A percentile compares a stretch with the other conserved stretches of the same genome.
Evolutionary conservation across 2,329 filamentous ascomycete species (phyloP).

Genomic region (Dactylellina drechsleri): DNA sequence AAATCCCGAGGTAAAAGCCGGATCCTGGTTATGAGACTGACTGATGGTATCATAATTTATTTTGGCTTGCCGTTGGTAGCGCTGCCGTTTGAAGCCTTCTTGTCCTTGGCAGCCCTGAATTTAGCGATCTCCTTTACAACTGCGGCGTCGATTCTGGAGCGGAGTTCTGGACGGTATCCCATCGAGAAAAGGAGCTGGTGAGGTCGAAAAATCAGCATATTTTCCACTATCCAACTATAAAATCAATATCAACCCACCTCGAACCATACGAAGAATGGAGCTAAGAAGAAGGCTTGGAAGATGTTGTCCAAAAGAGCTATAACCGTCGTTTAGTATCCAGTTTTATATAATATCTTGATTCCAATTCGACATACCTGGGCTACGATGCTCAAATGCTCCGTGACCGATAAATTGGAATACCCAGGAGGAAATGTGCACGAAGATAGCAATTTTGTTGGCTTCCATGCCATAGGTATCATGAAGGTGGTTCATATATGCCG

Average conservation of each 20-base stretch:
- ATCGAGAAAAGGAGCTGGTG: conserved; percentile 76
- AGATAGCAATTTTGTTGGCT: conserved; percentile 74
- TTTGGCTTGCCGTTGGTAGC: conserved; percentile 49
- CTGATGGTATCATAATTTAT: conserved; percentile 8
- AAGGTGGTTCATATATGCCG: conserved; percentile 80
- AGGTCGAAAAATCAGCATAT: neutral
- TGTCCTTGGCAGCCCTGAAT: conserved; percentile 71
- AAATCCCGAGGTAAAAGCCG: conserved; percentile 1
- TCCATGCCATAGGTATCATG: conserved; percentile 71
- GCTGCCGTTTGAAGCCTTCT: conserved; percentile 58
- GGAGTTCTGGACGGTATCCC: conserved; percentile 88
- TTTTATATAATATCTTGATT: neutral
- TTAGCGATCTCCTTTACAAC: conserved; percentile 82
- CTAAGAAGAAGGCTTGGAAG: conserved; percentile 88
- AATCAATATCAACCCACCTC: conserved; percentile 65
- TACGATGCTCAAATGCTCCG: conserved; percentile 84
- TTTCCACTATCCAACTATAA: neutral
- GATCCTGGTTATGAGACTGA: neutral
- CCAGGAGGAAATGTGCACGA: conserved; percentile 80
- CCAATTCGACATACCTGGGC: conserved; percentile 68
- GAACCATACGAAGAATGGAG: conserved; percentile 97
- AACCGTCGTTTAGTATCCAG: neutral
- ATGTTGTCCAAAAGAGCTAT: conserved; percentile 82
- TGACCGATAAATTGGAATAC: conserved; percentile 91
- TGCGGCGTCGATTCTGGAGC: conserved; percentile 78